A percentile compares a stretch with the other conserved stretches of the same genome.
Evolutionary conservation across 106 monocot species (phyloP).

Genomic region (Allium cepa): DNA sequence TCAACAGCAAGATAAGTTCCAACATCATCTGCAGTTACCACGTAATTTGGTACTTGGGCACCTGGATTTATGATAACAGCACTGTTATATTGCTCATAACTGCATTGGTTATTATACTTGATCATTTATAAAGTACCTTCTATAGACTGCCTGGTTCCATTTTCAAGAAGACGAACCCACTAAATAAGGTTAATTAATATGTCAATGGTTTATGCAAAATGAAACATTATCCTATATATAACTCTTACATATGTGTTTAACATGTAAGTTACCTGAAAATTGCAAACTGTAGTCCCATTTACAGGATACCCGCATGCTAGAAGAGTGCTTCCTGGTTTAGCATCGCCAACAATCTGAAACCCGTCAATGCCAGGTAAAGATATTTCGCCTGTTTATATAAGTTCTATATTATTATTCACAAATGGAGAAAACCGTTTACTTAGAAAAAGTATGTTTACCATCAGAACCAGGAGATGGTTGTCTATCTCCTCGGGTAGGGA

Average conservation of each 20-base stretch:
- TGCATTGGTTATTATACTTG: neutral
- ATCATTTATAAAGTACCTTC: slow-evolving; percentile 40
- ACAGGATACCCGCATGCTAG: slow-evolving; percentile 73
- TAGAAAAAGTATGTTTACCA: slow-evolving; percentile 21
- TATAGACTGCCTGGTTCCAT: slow-evolving; percentile 75
- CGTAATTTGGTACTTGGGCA: slow-evolving; percentile 72
- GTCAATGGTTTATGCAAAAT: neutral
- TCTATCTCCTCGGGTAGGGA: slow-evolving; percentile 16
- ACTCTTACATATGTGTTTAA: no score
- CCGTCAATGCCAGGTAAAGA: slow-evolving; percentile 68
- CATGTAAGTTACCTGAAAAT: slow-evolving; percentile 59
- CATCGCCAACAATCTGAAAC: slow-evolving; percentile 85
- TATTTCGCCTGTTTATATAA: slow-evolving; percentile 32
- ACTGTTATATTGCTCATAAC: no score
- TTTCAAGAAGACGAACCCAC: slow-evolving; percentile 84
- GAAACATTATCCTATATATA: neutral
- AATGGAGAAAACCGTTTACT: neutral
- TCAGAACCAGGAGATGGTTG: slow-evolving; percentile 35
- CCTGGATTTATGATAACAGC: slow-evolving; percentile 30
- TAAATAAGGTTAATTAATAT: slow-evolving; percentile 23
- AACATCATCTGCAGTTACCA: slow-evolving; percentile 95
- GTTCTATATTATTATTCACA: slow-evolving; percentile 12
- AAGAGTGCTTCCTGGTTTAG: slow-evolving; percentile 64
- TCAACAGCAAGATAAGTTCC: slow-evolving; percentile 74
- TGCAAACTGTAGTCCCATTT: slow-evolving; percentile 78